Evolutionary conservation across 164 flowering plant species (phyloP), one percentile per base, ranked within the genome.

Genomic region (Taxillus chinensis): DNA sequence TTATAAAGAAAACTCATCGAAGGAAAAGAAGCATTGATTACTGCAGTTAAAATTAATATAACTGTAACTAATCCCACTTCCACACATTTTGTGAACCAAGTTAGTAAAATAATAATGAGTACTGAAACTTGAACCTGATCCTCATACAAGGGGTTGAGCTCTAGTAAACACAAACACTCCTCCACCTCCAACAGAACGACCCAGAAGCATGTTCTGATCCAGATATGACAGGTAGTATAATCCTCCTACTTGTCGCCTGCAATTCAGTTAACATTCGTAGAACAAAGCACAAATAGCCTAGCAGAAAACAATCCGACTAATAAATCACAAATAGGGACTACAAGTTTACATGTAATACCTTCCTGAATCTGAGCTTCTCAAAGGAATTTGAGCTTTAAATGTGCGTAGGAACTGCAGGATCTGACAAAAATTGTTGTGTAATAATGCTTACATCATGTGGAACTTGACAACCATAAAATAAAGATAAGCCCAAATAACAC

Each of bases 141-240:
- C 72, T 53, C 50, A 67, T 37, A 64, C 56, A 39, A 86, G 84
- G 55, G 90, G 73, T 69, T 86, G 96, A 62, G 96, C 83, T 75
- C 71, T 82, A 12, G 95, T 84, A 70, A 92, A 92, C 9, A 92
- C 80, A 68, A 92, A 92, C 8, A 86, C 78, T 48, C 98, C 98
- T 16, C 96, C 95, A 46, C 98, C 92, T 50, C 91, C 95, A 65
- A 86, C 91, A 49, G 98, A 83, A 58, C 96, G 92, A 8, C 98
- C 98, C 65, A 89, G 54, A 57, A 92, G 98, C 95, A 92, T 86
- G 67, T 92, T 71, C 9, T 71, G 46, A 61, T 92, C 98, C 68
- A 92, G 74, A 64, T 81, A 89, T 3, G 96, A 87, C 53, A 92
- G 88, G 72, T 89, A 89, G 71, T 92, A 92, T 37, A 92, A 71